These are phyloP conservation scores for Kuraishia hungarica DNA, from an alignment of 805 yeast species.

Conservation along the genomic window DNA sequence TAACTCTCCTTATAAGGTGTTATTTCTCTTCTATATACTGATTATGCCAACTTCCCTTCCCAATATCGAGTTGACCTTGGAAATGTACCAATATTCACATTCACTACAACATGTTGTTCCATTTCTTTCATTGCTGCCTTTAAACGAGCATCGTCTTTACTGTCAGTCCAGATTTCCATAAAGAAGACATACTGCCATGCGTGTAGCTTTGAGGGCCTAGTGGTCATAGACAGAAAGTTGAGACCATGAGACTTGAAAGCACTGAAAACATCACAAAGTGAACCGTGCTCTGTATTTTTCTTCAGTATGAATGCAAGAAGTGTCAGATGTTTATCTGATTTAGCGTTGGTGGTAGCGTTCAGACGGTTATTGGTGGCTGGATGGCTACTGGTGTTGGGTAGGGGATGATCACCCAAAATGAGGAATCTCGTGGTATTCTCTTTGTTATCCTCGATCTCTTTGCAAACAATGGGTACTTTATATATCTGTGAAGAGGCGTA, in stretches of 20 bases:
- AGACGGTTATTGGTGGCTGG: background rate
- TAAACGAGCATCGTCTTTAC: conserved; percentile 17
- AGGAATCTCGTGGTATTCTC: conserved; percentile 85
- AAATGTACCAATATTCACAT: conserved; percentile 48
- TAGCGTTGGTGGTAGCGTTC: conserved; percentile 4
- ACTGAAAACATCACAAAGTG: conserved; percentile 56
- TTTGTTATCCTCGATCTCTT: conserved; percentile 59
- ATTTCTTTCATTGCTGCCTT: conserved; percentile 32
- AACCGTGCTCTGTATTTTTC: conserved; percentile 61
- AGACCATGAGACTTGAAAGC: conserved; percentile 46
- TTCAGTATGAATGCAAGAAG: conserved; percentile 58
- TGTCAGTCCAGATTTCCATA: conserved; percentile 47
- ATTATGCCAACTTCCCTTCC: background rate
- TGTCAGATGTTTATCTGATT: conserved; percentile 28
- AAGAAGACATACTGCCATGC: conserved; percentile 83
- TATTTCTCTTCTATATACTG: background rate
- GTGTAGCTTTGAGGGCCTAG: conserved; percentile 61
- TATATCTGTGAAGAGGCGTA: conserved; percentile 55
- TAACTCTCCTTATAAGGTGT: too few relatives aligned
- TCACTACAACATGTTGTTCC: conserved; percentile 32
- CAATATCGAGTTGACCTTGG: conserved; percentile 14
- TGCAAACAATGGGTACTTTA: conserved; percentile 42
- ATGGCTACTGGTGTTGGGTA: conserved; percentile 6
- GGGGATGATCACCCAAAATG: conserved; percentile 38
- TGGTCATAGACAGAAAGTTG: conserved; percentile 63